Evolutionary conservation across 139 green algal species (phyloP).

Genomic region (Coelastrella sp.): DNA sequence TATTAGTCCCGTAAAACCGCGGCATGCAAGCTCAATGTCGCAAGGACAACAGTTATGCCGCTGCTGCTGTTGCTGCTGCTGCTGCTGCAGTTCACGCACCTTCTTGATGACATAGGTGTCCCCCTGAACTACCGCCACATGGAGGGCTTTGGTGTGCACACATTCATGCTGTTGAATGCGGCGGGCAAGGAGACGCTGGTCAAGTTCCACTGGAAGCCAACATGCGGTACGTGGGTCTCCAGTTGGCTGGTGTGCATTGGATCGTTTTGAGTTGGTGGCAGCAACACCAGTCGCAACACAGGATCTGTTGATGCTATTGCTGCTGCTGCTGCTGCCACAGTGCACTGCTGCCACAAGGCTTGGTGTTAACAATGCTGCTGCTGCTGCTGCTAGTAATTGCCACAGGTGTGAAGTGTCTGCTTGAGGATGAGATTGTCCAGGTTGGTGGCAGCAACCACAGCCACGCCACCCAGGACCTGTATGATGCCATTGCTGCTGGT

Average conservation of each 20-base stretch:
- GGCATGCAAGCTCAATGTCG: too few relatives aligned
- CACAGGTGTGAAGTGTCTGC: constrained; percentile 85
- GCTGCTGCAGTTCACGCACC: constrained; percentile 88
- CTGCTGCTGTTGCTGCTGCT: constrained; percentile 26
- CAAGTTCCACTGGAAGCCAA: constrained; percentile 99
- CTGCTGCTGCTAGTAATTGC: background rate
- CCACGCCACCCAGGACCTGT: constrained; percentile 97
- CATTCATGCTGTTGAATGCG: constrained; percentile 91
- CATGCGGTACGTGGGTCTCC: constrained; percentile 63
- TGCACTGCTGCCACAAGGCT: background rate
- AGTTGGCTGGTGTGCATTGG: background rate
- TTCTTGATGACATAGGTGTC: constrained; percentile 94
- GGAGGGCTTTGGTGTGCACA: constrained; percentile 98
- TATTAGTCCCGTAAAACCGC: too few relatives aligned
- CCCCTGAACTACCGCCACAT: constrained; percentile 95
- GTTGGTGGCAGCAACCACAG: constrained; percentile 96
- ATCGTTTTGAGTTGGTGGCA: too few relatives aligned
- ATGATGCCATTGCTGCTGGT: constrained; percentile 89
- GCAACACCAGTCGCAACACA: too few relatives aligned
- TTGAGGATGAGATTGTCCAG: constrained; percentile 91
- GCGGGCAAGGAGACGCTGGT: constrained; percentile 89
- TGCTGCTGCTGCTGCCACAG: too few relatives aligned
- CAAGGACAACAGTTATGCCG: background rate
- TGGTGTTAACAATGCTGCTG: background rate
- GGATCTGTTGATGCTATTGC: background rate